Percentiles rank a stretch among this genome's conserved stretches.
phyloP scores from a whole-genome alignment of 2,329 filamentous ascomycete genomes.

The Bipolaris cookei region DNA sequence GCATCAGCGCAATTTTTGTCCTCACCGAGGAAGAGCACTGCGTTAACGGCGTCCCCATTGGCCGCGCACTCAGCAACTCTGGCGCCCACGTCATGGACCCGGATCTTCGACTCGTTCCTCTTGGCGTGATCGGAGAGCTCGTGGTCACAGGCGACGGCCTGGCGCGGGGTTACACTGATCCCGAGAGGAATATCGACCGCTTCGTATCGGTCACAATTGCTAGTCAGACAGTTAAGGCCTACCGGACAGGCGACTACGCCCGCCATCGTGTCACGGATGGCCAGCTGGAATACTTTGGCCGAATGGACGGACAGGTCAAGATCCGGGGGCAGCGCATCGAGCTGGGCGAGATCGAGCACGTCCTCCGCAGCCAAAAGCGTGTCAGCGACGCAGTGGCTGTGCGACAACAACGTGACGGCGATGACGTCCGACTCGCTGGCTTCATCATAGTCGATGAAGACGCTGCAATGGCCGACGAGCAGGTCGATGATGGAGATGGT shows the following conservation, averaged over 20 bases:
- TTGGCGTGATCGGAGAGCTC: conserved; percentile 30
- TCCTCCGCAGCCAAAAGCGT: not conserved
- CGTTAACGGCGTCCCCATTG: conserved; percentile 44
- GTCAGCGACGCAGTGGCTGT: not conserved
- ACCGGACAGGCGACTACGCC: conserved; percentile 33
- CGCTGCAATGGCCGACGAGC: not conserved
- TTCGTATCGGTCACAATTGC: not conserved
- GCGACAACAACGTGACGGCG: not conserved
- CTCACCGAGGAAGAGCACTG: not conserved
- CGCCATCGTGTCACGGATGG: conserved; percentile 23
- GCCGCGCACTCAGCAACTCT: conserved; percentile 36
- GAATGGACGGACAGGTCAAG: too few relatives aligned
- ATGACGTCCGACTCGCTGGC: not conserved
- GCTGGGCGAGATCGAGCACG: conserved; percentile 29
- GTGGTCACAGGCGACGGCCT: conserved; percentile 26
- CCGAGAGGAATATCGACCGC: conserved; percentile 26
- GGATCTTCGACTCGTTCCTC: conserved; percentile 13
- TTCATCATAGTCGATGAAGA: not conserved
- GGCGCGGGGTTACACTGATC: conserved; percentile 18
- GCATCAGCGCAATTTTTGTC: conserved; percentile 54
- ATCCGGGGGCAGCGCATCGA: conserved; percentile 34
- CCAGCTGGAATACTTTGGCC: conserved; percentile 18
- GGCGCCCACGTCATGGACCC: conserved; percentile 4
- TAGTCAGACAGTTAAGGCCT: conserved; percentile 29
- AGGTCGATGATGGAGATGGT: not conserved